Evolutionary conservation across 495 filamentous ascomycete species (phyloP), one percentile per base, ranked within the genome.

Genomic region (Aspergillus egyptiacus): DNA sequence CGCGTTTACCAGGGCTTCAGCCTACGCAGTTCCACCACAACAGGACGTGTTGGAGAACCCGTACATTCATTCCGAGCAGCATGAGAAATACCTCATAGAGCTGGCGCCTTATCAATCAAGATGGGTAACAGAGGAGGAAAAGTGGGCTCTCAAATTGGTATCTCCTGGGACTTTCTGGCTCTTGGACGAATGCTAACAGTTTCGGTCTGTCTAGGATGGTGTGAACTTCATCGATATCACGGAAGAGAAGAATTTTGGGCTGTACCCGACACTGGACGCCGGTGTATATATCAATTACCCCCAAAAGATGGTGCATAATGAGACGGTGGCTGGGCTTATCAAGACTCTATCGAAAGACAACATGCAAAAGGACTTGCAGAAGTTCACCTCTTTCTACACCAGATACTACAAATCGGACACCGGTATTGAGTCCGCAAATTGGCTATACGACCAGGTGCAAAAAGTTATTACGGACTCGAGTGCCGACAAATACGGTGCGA

Each of bases 171-270:
- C 11, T 4, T 14, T 50, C 22, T 1, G 17, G 22, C 17, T 11
- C 14, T 46, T 24, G 30, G 2, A 6, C 33, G 20, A 11, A 44
- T 10, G 35, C 38, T 57, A 51, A 62, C 43, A 2, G 22, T 27
- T 44, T 15, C 48, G 32, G 25, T 11, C 47, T 38, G 25, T 37
- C 57, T 51, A 95, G 91, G 73, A 86, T 56, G 88, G 89, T 40
- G 71, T 82, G 35, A 89, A 84, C 55, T 98, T 98, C 72, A 95
- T 98, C 75, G 93, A 98, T 67, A 87, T 98, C 57, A 96, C 93
- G 46, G 78, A 87, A 36, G 71, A 73, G 43, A 62, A 57, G 25
- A 66, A 68, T 32, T 59, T 67, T 13, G 70, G 68, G 4, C 53
- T 53, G 35, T 62, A 66, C 40, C 61, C 60, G 15, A 59, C 62